Conservation (phyloP, 257 asterid species). For the Henckelia pumila region DNA sequence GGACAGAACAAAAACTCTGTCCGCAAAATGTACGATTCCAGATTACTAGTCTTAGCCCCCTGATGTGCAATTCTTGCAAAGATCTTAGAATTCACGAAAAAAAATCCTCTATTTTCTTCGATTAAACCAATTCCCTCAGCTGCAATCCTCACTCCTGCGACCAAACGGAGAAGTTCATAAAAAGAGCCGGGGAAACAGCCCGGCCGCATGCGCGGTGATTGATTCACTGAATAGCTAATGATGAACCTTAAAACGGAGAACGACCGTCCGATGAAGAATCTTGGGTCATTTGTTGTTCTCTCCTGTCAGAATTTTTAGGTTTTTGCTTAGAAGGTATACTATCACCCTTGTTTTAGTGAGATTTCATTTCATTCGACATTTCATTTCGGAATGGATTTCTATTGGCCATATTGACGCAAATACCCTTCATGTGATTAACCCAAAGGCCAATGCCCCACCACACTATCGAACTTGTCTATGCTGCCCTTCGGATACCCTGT, state of each 20-base stretch:
- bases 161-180: not conserved
- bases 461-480: too few species aligned
- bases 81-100: not conserved
- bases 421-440: slow-evolving; percentile 11
- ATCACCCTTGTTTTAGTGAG: slow-evolving; percentile 15
- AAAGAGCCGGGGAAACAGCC: slow-evolving; percentile 18
- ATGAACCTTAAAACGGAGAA: slow-evolving; percentile 5
- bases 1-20: slow-evolving; percentile 18
- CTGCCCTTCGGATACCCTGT: too few species aligned
- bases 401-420: slow-evolving; percentile 24
- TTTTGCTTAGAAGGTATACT: slow-evolving; percentile 10
- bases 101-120: slow-evolving; percentile 21
- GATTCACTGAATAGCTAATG: slow-evolving; percentile 19
- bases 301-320: slow-evolving; percentile 12
- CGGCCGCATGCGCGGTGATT: slow-evolving; percentile 23
- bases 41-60: slow-evolving; percentile 22
- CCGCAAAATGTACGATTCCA: slow-evolving; percentile 15
- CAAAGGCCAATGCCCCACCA: not conserved
- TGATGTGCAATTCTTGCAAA: slow-evolving; percentile 24
- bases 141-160: slow-evolving; percentile 25
- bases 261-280: slow-evolving; percentile 8
- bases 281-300: slow-evolving; percentile 8
- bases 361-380: not conserved
- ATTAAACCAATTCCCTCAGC: slow-evolving; percentile 25
- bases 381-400: slow-evolving; percentile 26